Evolutionary conservation across 2,329 filamentous ascomycete genomes (phyloP).

Genomic region (Aphanocladium album): DNA sequence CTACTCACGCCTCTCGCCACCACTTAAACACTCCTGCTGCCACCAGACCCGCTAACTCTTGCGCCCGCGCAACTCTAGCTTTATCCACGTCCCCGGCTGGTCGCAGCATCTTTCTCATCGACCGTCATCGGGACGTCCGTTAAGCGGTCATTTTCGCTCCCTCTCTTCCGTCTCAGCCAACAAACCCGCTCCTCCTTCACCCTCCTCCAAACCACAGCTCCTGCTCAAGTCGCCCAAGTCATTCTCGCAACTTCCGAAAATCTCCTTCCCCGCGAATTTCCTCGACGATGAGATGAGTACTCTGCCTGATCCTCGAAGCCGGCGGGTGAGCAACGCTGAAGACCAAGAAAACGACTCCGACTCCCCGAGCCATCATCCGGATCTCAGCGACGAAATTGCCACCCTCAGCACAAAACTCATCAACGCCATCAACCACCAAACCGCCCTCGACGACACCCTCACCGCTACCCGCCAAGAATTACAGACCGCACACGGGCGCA

Average conservation of each 20-base stretch:
- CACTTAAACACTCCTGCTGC: not conserved
- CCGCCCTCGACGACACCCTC: constrained; percentile 81
- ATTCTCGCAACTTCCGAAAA: constrained; percentile 30
- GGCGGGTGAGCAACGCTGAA: constrained; percentile 39
- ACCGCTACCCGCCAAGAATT: constrained; percentile 79
- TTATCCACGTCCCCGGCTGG: constrained; percentile 51
- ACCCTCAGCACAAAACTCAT: constrained; percentile 92
- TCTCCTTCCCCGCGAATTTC: constrained; percentile 37
- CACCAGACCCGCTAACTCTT: not conserved
- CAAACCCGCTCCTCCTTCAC: constrained; percentile 26
- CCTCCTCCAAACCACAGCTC: constrained; percentile 29
- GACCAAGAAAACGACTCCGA: constrained; percentile 28
- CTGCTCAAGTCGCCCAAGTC: constrained; percentile 33
- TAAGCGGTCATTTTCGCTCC: constrained; percentile 46
- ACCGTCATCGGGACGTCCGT: constrained; percentile 27
- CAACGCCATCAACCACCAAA: constrained; percentile 95
- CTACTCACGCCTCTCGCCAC: not conserved
- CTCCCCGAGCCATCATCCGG: constrained; percentile 38
- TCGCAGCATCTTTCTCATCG: constrained; percentile 37
- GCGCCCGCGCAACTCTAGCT: constrained; percentile 30
- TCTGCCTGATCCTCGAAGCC: constrained; percentile 58
- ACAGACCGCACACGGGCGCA: constrained; percentile 62
- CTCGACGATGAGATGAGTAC: constrained; percentile 62
- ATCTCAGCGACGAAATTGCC: constrained; percentile 70
- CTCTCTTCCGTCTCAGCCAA: constrained; percentile 45